Evolutionary conservation across 2,329 filamentous ascomycete species (phyloP).

Genomic region (Ophiostoma quercus): DNA sequence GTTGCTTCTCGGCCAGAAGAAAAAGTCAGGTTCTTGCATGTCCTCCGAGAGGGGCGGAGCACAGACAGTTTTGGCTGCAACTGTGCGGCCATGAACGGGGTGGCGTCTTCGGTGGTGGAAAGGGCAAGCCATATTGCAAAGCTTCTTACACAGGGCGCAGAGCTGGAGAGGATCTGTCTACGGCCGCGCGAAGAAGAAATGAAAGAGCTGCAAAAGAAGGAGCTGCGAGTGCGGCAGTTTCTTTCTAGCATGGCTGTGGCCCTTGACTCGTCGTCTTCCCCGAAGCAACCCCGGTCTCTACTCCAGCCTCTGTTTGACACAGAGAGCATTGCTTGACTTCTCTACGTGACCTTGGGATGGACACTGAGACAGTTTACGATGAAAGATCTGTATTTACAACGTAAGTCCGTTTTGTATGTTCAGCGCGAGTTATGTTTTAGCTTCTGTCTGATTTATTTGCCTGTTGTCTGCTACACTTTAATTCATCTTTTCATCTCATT

Average conservation of each 20-base stretch:
- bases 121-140: slow-evolving; percentile 69
- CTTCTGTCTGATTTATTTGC: background rate
- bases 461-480: background rate
- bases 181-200: slow-evolving; percentile 59
- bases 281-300: background rate
- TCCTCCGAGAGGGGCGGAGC: slow-evolving; percentile 60
- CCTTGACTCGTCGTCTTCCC: background rate
- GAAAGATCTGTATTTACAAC: background rate
- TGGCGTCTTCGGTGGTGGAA: slow-evolving; percentile 64
- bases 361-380: background rate
- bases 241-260: slow-evolving; percentile 35
- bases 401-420: background rate
- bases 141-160: slow-evolving; percentile 65
- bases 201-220: slow-evolving; percentile 60
- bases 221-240: slow-evolving; percentile 55
- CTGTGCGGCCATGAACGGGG: slow-evolving; percentile 83
- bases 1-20: slow-evolving; percentile 49
- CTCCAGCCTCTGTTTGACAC: background rate
- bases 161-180: slow-evolving; percentile 68
- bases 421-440: background rate
- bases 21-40: slow-evolving; percentile 71
- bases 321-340: background rate
- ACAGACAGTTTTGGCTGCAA: slow-evolving; percentile 77
- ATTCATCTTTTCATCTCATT: background rate
- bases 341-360: background rate